phyloP scores from a whole-genome alignment of 2,329 filamentous ascomycete species.

The Capronia epimyces region DNA sequence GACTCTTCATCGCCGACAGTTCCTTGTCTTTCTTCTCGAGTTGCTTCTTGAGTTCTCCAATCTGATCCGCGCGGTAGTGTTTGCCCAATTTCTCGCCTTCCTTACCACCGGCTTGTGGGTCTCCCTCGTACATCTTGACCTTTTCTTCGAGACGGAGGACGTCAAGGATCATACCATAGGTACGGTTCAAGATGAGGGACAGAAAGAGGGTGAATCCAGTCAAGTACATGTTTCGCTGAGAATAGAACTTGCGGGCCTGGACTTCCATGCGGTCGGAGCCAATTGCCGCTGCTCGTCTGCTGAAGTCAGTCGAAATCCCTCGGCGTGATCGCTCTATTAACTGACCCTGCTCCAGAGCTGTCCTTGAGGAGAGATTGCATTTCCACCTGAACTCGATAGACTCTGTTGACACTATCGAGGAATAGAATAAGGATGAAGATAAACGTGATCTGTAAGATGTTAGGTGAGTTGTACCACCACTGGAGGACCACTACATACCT shows the following conservation, averaged over 20 bases:
- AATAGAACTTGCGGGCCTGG: constrained; percentile 99
- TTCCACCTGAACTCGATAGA: constrained; percentile 94
- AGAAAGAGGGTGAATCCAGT: constrained; percentile 99
- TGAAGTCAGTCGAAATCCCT: constrained; percentile 1
- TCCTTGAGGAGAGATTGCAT: constrained; percentile 66
- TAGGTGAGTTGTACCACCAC: constrained; percentile 9
- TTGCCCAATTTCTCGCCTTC: constrained; percentile 65
- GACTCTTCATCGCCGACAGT: constrained; percentile 84
- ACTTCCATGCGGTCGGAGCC: constrained; percentile 96
- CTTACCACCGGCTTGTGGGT: constrained; percentile 56
- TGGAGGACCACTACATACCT: constrained; percentile 48
- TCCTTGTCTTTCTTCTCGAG: constrained; percentile 72
- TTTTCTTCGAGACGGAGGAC: constrained; percentile 87
- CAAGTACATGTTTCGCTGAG: constrained; percentile 99
- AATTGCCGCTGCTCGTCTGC: constrained; percentile 61
- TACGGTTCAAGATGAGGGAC: constrained; percentile 94
- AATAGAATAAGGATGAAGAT: constrained; percentile 99
- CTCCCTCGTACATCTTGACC: constrained; percentile 74
- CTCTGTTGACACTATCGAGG: constrained; percentile 90
- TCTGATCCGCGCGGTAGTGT: constrained; percentile 66
- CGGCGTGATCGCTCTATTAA: constrained; percentile 4
- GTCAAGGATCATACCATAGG: constrained; percentile 95
- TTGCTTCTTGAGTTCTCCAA: constrained; percentile 69
- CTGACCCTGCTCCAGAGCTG: constrained; percentile 48
- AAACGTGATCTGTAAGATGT: constrained; percentile 68